Base-by-base conservation (phyloP, 441 rosid species). In the Syzygium malaccense region DNA sequence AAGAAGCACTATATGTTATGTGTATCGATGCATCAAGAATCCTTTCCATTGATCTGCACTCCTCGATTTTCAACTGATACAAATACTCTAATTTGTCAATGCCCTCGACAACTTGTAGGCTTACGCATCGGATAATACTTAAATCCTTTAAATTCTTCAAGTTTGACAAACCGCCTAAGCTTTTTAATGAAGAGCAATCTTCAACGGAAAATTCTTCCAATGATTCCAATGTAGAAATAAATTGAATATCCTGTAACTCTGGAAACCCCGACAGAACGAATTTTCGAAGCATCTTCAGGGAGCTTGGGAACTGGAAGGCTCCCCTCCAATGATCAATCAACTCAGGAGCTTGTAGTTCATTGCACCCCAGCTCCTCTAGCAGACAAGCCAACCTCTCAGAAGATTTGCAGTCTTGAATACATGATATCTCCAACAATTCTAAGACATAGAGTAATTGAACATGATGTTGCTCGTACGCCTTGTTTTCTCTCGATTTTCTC, bases 11-110 rank as follows among this genome's bases (percentile, higher is more conserved):
- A 6, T 6, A 41, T 41, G 45, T 41, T 41, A 41, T 41, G 45
- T 41, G 45, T 6, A 41, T 66, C 0, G 41, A 66, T 66, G 75
- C 12, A 8, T 32, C 1, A 18, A 66, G 0, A 32, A 17, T 66
- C 78, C 23, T 66, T 30, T 9, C 41, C 41, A 32, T 2, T 32
- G 75, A 66, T 30, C 0, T 0, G 25, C 75, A 66, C 0, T 11
- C 1, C 0, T 8, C 0, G 17, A 66, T 33, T 0, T 4, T 0
- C 7, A 8, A 32, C 14, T 0, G 0, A 2, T 0, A 3, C 45
- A 66, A 66, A 8, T 17, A 33, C 45, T 15, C 23, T 18, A 66
- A 4, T 32, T 32, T 13, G 1, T 4, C 23, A 32, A 66, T 32
- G 45, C 78, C 78, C 45, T 66, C 13, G 0, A 66, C 25, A 66